Conservation (phyloP, 371 early-diverging fungal species). For the Blastocladiella emersonii region DNA sequence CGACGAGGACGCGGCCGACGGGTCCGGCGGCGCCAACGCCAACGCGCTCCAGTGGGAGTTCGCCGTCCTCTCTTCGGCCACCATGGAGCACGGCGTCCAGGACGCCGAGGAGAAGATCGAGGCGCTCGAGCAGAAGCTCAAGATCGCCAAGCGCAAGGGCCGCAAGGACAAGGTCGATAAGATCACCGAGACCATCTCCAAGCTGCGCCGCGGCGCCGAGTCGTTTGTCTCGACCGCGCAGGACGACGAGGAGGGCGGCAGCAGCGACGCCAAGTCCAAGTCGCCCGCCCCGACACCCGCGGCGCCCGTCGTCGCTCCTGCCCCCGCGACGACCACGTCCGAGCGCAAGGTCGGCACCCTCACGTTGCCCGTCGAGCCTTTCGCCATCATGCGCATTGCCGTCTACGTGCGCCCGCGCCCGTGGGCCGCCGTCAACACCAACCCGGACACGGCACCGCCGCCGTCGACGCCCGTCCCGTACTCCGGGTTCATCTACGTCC, state of each 20-base stretch:
- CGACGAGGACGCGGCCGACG: conserved; percentile 43
- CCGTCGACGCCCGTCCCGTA: too few relatives aligned
- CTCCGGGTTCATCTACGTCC: conserved; percentile 13
- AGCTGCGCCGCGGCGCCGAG: conserved; percentile 10
- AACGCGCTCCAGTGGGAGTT: conserved; percentile 54
- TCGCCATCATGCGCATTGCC: not conserved
- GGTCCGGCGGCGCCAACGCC: too few relatives aligned
- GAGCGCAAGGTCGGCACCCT: not conserved
- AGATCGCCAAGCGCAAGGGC: conserved; percentile 87
- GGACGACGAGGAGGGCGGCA: not conserved
- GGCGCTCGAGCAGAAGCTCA: conserved; percentile 86
- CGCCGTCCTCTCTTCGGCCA: conserved; percentile 44
- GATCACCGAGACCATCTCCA: conserved; percentile 59
- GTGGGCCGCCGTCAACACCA: not conserved
- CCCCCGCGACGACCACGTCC: not conserved
- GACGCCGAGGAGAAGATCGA: conserved; percentile 91
- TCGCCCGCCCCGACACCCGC: too few relatives aligned
- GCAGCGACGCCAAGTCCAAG: too few relatives aligned
- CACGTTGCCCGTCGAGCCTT: conserved; percentile 3
- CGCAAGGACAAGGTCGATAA: conserved; percentile 78
- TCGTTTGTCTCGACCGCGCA: not conserved
- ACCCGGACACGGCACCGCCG: too few relatives aligned
- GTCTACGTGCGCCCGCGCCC: not conserved
- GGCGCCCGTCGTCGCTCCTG: not conserved
- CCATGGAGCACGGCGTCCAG: conserved; percentile 37